Conservation (phyloP, 31 red algal species). For the Asparagopsis taxiformis region DNA sequence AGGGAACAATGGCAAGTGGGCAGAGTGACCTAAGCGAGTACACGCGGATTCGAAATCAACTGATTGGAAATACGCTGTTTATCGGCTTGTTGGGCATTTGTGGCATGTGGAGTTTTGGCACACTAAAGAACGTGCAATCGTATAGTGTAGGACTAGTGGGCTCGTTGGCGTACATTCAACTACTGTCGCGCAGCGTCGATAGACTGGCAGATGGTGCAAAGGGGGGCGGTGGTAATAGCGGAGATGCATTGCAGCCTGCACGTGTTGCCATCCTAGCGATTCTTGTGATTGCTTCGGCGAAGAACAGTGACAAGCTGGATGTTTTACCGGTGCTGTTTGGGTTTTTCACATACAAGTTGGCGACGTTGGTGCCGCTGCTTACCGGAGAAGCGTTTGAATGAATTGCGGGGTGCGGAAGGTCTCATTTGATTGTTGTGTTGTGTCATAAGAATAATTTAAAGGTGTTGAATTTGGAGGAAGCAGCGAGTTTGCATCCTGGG, state of each 20-base stretch:
- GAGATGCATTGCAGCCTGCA: slow-evolving; percentile 46
- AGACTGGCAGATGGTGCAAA: slow-evolving; percentile 37
- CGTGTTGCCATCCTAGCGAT: slow-evolving; percentile 46
- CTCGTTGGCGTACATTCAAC: slow-evolving; percentile 52
- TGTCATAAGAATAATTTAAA: background rate
- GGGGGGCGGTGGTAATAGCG: slow-evolving; percentile 5
- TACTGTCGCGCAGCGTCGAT: slow-evolving; percentile 62
- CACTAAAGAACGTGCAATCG: slow-evolving; percentile 31
- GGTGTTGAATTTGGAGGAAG: background rate
- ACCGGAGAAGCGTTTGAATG: slow-evolving; percentile 65
- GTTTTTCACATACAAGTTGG: slow-evolving; percentile 78
- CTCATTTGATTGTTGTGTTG: background rate
- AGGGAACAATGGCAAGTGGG: background rate
- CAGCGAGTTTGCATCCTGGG: too few species aligned
- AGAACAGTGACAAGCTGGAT: slow-evolving; percentile 32
- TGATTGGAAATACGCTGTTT: slow-evolving; percentile 47
- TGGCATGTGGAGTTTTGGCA: slow-evolving; percentile 22
- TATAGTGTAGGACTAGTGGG: slow-evolving; percentile 31
- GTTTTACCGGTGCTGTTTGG: slow-evolving; percentile 70
- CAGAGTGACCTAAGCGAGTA: slow-evolving; percentile 29
- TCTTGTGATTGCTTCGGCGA: slow-evolving; percentile 41
- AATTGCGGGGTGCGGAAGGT: background rate
- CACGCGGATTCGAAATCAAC: slow-evolving; percentile 23
- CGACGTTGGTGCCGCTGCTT: slow-evolving; percentile 49
- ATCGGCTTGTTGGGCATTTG: slow-evolving; percentile 42